Conservation (phyloP, 2,329 filamentous ascomycete genomes). For the Stagonosporopsis vannaccii region DNA sequence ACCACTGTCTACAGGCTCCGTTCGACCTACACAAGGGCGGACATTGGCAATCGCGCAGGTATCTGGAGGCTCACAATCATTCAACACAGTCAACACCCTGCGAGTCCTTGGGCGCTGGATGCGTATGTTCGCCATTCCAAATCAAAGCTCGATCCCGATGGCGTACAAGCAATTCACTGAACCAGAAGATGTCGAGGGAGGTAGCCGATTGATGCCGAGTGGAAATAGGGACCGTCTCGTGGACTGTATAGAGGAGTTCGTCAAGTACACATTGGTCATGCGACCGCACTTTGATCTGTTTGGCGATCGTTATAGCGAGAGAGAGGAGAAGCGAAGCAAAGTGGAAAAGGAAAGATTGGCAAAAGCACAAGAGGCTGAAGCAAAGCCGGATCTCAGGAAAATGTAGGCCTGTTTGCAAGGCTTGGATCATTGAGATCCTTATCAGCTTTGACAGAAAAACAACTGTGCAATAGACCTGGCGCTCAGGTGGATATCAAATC, state of each 20-base stretch:
- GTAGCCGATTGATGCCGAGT: conserved; percentile 62
- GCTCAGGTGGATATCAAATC: background rate
- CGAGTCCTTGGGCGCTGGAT: conserved; percentile 73
- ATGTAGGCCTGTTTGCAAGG: background rate
- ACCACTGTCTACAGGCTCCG: conserved; percentile 65
- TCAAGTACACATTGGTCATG: conserved; percentile 73
- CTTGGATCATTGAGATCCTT: background rate
- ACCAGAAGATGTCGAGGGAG: conserved; percentile 52
- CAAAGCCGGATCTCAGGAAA: conserved; percentile 1
- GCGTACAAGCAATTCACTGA: conserved; percentile 69
- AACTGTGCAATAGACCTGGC: background rate
- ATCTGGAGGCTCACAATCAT: conserved; percentile 69
- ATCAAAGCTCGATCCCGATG: conserved; percentile 69
- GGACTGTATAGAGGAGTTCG: conserved; percentile 74
- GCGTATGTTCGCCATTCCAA: conserved; percentile 72
- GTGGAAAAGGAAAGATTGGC: conserved; percentile 14
- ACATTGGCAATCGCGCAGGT: conserved; percentile 70
- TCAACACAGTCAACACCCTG: conserved; percentile 72
- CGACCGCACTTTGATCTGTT: conserved; percentile 67
- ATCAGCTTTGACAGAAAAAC: background rate
- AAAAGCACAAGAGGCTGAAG: background rate
- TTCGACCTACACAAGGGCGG: conserved; percentile 71
- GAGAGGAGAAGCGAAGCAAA: conserved; percentile 52
- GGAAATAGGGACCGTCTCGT: conserved; percentile 67
- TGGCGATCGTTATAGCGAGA: conserved; percentile 68